Conservation (phyloP, 805 yeast species). For the Saccharomyces eubayanus region DNA sequence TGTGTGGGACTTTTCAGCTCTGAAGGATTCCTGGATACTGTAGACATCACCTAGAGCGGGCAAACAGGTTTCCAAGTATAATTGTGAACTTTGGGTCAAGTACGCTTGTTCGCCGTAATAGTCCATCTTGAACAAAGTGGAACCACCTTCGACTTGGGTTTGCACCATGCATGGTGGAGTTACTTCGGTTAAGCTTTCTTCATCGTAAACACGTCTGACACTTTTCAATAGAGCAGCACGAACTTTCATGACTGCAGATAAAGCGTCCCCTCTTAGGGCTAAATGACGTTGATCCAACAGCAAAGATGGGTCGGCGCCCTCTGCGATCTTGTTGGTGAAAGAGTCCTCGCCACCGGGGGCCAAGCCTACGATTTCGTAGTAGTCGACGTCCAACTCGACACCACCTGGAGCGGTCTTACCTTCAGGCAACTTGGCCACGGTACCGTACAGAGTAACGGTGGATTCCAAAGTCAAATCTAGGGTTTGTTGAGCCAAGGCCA, state of each 20-base stretch:
- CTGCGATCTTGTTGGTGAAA: slow-evolving; percentile 88
- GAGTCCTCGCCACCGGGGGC: slow-evolving; percentile 97
- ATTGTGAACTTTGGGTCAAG: slow-evolving; percentile 93
- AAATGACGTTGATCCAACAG: slow-evolving; percentile 92
- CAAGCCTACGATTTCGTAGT: slow-evolving; percentile 77
- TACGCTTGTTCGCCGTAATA: slow-evolving; percentile 97
- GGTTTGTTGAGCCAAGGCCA: slow-evolving; percentile 85
- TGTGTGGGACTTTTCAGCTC: slow-evolving; percentile 98
- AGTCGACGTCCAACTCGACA: slow-evolving; percentile 87
- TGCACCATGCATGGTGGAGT: slow-evolving; percentile 99
- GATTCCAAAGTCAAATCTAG: slow-evolving; percentile 81
- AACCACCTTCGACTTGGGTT: slow-evolving; percentile 99
- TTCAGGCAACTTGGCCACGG: slow-evolving; percentile 76
- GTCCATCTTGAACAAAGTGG: slow-evolving; percentile 84
- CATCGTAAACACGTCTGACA: slow-evolving; percentile 67
- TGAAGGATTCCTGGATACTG: slow-evolving; percentile 96
- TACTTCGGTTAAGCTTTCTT: slow-evolving; percentile 75
- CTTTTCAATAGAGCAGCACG: slow-evolving; percentile 72
- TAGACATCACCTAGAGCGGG: slow-evolving; percentile 96
- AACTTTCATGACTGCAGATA: slow-evolving; percentile 88
- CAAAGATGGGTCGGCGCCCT: slow-evolving; percentile 86
- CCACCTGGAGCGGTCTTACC: slow-evolving; percentile 98
- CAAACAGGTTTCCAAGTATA: slow-evolving; percentile 90
- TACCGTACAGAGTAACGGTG: slow-evolving; percentile 73
- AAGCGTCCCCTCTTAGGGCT: slow-evolving; percentile 91